A percentile compares a stretch with the other conserved stretches of the same genome.
These are phyloP conservation scores for Trametes meyenii DNA, from an alignment of 768 basidiomycete species.

Conservation along the genomic window DNA sequence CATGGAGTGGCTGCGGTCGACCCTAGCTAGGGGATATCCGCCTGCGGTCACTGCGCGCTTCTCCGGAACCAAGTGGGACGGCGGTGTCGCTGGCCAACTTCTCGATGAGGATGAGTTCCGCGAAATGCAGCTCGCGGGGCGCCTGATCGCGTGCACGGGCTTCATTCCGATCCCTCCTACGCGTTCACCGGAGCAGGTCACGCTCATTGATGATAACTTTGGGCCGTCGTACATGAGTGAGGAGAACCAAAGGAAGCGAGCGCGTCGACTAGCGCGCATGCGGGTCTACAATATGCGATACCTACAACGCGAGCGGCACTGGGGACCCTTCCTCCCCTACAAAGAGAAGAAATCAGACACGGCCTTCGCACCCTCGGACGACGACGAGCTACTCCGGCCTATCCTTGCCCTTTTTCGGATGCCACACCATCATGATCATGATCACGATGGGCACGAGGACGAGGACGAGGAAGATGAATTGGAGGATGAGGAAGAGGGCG, in stretches of 20 bases:
- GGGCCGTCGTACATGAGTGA: slow-evolving; percentile 12
- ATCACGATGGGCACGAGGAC: slow-evolving; percentile 14
- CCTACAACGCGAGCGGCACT: slow-evolving; percentile 26
- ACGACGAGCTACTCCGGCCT: slow-evolving; percentile 21
- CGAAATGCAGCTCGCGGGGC: slow-evolving; percentile 42
- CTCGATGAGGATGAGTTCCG: slow-evolving; percentile 34
- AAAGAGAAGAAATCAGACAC: background rate
- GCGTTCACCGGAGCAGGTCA: background rate
- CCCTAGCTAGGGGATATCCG: slow-evolving; percentile 32
- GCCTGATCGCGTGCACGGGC: slow-evolving; percentile 48
- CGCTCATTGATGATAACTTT: background rate
- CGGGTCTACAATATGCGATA: slow-evolving; percentile 34
- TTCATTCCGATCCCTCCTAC: slow-evolving; percentile 35
- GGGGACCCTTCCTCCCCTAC: slow-evolving; percentile 31
- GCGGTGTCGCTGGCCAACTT: slow-evolving; percentile 18
- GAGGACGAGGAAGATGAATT: slow-evolving; percentile 25
- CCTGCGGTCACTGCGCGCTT: slow-evolving; percentile 29
- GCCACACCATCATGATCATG: background rate
- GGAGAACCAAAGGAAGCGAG: slow-evolving; percentile 23
- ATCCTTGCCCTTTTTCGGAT: slow-evolving; percentile 21
- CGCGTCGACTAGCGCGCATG: slow-evolving; percentile 30
- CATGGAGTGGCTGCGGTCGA: slow-evolving; percentile 38
- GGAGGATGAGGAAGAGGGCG: slow-evolving; percentile 18
- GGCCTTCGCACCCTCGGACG: background rate
- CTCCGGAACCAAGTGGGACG: slow-evolving; percentile 23